A percentile compares a stretch with the other conserved stretches of the same genome.
These are phyloP conservation scores for Ensete ventricosum DNA, from an alignment of 176 grass and related monocot genomes.

Conservation along the genomic window DNA sequence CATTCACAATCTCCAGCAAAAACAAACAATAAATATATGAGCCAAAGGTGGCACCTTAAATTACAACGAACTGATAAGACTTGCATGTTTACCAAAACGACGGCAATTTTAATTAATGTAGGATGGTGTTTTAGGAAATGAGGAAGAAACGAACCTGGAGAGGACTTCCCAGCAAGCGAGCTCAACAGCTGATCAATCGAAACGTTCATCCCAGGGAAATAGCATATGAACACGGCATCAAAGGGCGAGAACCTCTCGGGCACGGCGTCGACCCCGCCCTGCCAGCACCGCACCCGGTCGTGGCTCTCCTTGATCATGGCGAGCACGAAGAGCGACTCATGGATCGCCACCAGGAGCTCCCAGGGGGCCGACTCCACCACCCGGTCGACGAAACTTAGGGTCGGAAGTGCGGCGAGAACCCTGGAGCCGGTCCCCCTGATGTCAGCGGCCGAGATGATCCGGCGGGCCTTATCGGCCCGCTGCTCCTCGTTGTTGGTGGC, in stretches of 20 bases:
- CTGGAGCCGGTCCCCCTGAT: conserved; percentile 37
- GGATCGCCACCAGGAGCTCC: conserved; percentile 53
- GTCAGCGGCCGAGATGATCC: conserved; percentile 37
- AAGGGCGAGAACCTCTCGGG: conserved; percentile 64
- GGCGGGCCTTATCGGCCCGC: conserved; percentile 10
- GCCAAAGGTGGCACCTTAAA: no score
- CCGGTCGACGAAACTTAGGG: conserved; percentile 39
- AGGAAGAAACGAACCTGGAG: conserved; percentile 37
- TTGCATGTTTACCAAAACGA: background rate
- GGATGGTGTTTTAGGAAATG: background rate
- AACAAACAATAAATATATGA: no score
- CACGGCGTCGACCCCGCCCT: conserved; percentile 59
- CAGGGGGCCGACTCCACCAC: conserved; percentile 44
- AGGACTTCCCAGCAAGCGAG: conserved; percentile 41
- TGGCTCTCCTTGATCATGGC: conserved; percentile 72
- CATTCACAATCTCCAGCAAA: no score
- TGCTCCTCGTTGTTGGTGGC: background rate
- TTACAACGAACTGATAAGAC: background rate
- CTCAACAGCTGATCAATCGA: conserved; percentile 42
- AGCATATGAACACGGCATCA: conserved; percentile 71
- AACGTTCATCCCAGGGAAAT: conserved; percentile 80
- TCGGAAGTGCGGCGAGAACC: conserved; percentile 61
- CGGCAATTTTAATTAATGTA: background rate
- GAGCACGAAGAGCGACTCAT: conserved; percentile 82
- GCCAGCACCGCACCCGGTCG: conserved; percentile 85